Base-by-base conservation (phyloP, 192 early-diverging fungal genomes). In the Coemansia sp. region DNA sequence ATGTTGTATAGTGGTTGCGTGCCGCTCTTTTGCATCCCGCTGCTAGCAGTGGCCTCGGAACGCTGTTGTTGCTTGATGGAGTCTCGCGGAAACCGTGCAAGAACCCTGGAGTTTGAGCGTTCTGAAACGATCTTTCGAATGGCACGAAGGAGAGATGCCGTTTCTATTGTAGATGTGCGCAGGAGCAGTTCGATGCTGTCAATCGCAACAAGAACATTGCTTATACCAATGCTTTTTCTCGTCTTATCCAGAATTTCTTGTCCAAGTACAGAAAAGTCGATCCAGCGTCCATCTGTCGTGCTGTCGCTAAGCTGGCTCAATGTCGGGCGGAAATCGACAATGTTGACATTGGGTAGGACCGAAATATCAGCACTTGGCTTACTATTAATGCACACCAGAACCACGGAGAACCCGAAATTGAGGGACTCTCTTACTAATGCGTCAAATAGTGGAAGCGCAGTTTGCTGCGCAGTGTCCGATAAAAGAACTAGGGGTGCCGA, bases 391-490 rank as follows among this genome's bases (percentile, higher is more conserved):
- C 77, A 74, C 2, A 80, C 67, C 6, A 42, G 67, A 2, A 74
- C 45, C 0, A 70, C 36, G 42, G 53, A 27, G 31, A 73, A 50
- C 22, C 71, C 67, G 23, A 59, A 54, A 20, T 25, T 15, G 22
- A 81, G 36, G 57, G 65, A 50, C 30, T 75, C 79, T 19, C 70
- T 65, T 50, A 65, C 60, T 50, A 81, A 55, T 17, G 68, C 61
- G 45, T 81, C 79, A 40, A 64, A 55, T 1, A 81, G 59, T 14
- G 79, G 69, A 13, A 81, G 66, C 22, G 72, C 68, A 2, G 79
- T 53, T 53, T 81, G 79, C 57, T 61, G 72, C 10, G 67, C 65
- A 2, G 73, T 68, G 28, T 81, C 79, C 0, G 79, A 72, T 9
- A 81, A 61, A 19, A 75, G 34, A 6, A 68, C 61, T 40, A 81